Evolutionary conservation across 1,284 basidiomycete genomes (phyloP).

Genomic region (Microstroma glucosiphilum): DNA sequence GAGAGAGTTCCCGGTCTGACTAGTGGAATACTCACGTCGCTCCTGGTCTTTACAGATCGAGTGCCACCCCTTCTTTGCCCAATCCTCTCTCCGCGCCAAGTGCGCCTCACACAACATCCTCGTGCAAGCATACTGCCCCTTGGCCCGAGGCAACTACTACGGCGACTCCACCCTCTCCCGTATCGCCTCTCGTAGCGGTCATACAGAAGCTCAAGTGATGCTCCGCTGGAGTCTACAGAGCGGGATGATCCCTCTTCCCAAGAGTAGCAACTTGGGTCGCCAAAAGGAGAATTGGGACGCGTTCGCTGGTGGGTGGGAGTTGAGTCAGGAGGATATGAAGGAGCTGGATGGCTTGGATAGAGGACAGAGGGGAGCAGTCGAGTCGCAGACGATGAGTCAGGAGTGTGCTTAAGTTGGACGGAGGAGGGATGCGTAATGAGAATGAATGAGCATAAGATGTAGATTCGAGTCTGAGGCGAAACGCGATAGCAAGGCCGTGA

Average conservation of each 20-base stretch:
- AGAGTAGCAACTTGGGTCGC: background rate
- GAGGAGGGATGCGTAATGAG: no score
- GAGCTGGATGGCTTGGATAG: constrained; percentile 5
- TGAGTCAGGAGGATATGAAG: constrained; percentile 8
- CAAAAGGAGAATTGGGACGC: constrained; percentile 7
- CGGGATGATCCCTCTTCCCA: constrained; percentile 9
- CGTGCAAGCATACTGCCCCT: constrained; percentile 11
- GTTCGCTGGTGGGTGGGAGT: constrained; percentile 1
- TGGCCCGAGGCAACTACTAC: constrained; percentile 7
- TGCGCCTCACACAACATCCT: constrained; percentile 5
- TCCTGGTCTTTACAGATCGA: constrained; percentile 1
- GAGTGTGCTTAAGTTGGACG: background rate
- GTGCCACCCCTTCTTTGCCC: constrained; percentile 12
- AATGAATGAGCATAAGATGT: no score
- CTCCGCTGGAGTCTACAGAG: constrained; percentile 6
- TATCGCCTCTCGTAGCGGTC: background rate
- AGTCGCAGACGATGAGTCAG: constrained; percentile 10
- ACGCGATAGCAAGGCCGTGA: no score
- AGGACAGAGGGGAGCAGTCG: constrained; percentile 8
- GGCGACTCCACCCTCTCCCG: background rate
- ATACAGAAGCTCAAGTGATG: constrained; percentile 7
- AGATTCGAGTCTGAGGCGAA: no score
- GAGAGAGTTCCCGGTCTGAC: no score
- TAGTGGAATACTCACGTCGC: background rate
- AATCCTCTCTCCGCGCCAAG: background rate